Base-by-base conservation (phyloP, 1,139 yeast species). In the Yamadazyma siamensis region DNA sequence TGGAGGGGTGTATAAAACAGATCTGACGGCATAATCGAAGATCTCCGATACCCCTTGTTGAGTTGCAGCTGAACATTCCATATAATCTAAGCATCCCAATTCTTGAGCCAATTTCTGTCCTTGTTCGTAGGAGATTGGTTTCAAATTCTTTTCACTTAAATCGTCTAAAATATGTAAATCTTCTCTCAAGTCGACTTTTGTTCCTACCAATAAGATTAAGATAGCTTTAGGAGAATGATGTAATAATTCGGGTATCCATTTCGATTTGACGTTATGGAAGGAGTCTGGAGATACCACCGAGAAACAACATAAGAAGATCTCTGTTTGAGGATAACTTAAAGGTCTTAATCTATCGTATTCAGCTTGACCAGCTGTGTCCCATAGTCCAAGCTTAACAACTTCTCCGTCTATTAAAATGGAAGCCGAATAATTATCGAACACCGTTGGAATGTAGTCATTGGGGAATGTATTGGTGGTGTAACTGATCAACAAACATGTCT, bases 341-440 rank as follows among this genome's bases (percentile, higher is more conserved):
- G 96, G 96, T 59, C 96, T 74, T 52, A 88, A 70, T 41, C 96
- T 71, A 56, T 88, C 96, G 57, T 88, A 88, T 56, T 88, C 96
- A 50, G 85, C 84, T 59, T 88, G 96, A 17, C 96, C 96, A 6
- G 96, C 96, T n/a, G 96, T 88, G 71, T 88, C 96, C 95, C 96
- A 88, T 32, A 88, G 70, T 15, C 94, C 95, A 31, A 88, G 67
- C 49, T 84, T 84, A 46, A 85, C 80, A 32, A 83, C 82, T 48
- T 80, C 87, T 25, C 84, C 84, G 48, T 83, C 91, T 23, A 81
- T 82, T 75, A 85, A 77, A 21, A 88, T 89, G 28, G 85, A 82
- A 13, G 95, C 94, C 4, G 94, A 77, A 55, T 87, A 87, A 60
- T 87, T 86, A 52, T 87, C 95, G 52, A 86, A 86, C 47, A 85